Evolutionary conservation across 352 stramenopile genomes (phyloP).

Genomic region (Aphanomyces stellatus): DNA sequence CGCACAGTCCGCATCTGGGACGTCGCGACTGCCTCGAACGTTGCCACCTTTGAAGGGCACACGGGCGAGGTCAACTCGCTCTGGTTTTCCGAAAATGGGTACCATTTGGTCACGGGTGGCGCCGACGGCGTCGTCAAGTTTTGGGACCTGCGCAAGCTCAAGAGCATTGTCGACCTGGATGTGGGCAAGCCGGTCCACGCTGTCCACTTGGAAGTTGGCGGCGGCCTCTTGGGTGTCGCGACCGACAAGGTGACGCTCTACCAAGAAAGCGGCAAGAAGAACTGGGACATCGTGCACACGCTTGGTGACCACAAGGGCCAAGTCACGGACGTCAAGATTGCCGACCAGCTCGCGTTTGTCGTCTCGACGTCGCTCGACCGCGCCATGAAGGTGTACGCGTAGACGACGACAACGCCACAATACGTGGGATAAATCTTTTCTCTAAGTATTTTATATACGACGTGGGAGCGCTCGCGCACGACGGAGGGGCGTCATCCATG

Average conservation of each 20-base stretch:
- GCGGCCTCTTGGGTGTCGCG: conserved; percentile 45
- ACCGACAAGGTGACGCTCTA: conserved; percentile 40
- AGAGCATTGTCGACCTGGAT: conserved; percentile 61
- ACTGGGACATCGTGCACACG: conserved; percentile 50
- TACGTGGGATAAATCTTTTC: neutral
- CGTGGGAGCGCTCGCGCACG: no score
- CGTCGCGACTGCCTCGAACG: conserved; percentile 76
- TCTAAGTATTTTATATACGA: no score
- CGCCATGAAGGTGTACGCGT: conserved; percentile 66
- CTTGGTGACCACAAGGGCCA: conserved; percentile 58
- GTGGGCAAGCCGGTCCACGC: conserved; percentile 39
- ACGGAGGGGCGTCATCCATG: conserved; percentile 35
- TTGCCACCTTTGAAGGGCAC: conserved; percentile 83
- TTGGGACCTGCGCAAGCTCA: conserved; percentile 92
- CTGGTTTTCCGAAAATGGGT: conserved; percentile 93
- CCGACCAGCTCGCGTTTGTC: conserved; percentile 49
- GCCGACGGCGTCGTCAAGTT: conserved; percentile 78
- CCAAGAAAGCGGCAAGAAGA: conserved; percentile 54
- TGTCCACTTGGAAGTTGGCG: conserved; percentile 53
- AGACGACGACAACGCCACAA: conserved; percentile 17
- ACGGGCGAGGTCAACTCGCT: conserved; percentile 57
- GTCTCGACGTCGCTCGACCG: conserved; percentile 67
- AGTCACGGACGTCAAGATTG: conserved; percentile 52
- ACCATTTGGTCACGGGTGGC: conserved; percentile 83
- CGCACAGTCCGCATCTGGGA: conserved; percentile 89